These are phyloP conservation scores for Talaromyces sp. DNA, from an alignment of 2,329 filamentous ascomycete genomes.

Conservation along the genomic window DNA sequence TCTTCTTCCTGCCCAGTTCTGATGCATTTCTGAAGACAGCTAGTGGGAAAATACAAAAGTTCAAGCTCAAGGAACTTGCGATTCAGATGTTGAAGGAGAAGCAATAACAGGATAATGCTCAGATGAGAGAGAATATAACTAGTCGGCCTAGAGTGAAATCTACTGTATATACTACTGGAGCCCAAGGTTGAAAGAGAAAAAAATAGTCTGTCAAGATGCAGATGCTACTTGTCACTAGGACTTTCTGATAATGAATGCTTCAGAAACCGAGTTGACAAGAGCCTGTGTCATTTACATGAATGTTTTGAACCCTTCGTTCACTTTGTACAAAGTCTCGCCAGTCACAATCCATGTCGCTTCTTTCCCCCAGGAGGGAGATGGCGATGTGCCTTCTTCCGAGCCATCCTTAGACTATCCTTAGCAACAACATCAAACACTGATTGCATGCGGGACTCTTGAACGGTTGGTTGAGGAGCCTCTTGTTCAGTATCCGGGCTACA, in stretches of 20 bases:
- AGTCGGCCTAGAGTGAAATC: background rate
- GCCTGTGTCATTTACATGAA: constrained; percentile 3
- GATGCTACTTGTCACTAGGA: constrained; percentile 15
- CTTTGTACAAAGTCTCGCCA: background rate
- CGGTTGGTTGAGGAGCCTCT: background rate
- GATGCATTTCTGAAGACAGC: constrained; percentile 89
- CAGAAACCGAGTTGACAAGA: constrained; percentile 6
- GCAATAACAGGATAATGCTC: background rate
- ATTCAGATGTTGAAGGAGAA: constrained; percentile 47
- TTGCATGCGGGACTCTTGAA: constrained; percentile 55
- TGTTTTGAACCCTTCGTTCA: background rate
- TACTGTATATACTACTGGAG: background rate
- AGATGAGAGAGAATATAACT: too few relatives aligned
- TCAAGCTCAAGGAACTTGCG: constrained; percentile 71
- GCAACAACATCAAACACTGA: constrained; percentile 29
- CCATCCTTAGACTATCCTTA: constrained; percentile 25
- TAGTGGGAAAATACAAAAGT: constrained; percentile 97
- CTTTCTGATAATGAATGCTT: background rate
- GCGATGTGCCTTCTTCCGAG: constrained; percentile 32
- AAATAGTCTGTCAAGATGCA: constrained; percentile 1
- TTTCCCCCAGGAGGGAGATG: constrained; percentile 34
- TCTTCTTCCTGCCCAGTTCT: constrained; percentile 68
- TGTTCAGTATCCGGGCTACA: constrained; percentile 64
- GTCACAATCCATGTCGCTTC: constrained; percentile 20
- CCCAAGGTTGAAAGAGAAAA: background rate